phyloP scores from a whole-genome alignment of 345 rosid species.

The Melastoma malabathricum region DNA sequence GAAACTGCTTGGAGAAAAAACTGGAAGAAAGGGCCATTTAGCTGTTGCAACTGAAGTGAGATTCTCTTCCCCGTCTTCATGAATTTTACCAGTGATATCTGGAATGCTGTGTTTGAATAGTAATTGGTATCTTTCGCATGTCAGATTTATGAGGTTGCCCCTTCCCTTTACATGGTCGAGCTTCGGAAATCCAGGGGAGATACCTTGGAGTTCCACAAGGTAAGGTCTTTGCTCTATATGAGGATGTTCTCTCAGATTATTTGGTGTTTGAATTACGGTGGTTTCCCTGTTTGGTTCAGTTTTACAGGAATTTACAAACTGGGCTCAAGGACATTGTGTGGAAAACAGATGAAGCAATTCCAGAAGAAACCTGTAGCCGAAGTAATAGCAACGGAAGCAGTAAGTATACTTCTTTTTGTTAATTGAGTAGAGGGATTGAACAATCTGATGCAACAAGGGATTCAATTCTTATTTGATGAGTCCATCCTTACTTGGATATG shows the following conservation, averaged over 20 bases:
- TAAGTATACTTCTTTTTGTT: background rate
- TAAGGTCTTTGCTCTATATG: slow-evolving; percentile 10
- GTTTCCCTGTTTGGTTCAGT: slow-evolving; percentile 21
- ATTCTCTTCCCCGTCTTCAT: background rate
- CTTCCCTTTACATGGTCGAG: slow-evolving; percentile 84
- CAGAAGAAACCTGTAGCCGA: slow-evolving; percentile 14
- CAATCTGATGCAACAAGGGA: too few species aligned
- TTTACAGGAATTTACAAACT: slow-evolving; percentile 58
- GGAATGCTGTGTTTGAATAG: background rate
- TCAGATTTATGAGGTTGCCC: slow-evolving; percentile 82
- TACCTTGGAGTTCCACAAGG: slow-evolving; percentile 85
- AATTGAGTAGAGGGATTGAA: background rate
- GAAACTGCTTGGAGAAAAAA: slow-evolving; percentile 71
- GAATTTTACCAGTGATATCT: background rate
- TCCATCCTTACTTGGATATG: too few species aligned
- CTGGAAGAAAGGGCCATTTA: slow-evolving; percentile 90
- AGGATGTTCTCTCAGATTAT: background rate
- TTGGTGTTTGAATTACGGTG: background rate
- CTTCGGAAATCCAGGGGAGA: slow-evolving; percentile 75
- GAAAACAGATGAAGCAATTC: slow-evolving; percentile 51
- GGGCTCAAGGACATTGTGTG: slow-evolving; percentile 82
- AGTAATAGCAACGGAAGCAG: background rate
- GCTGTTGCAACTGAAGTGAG: slow-evolving; percentile 74
- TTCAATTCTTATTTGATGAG: too few species aligned
- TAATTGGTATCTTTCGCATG: background rate